Percentiles rank a stretch among this genome's conserved stretches.
phyloP scores from a whole-genome alignment of 305 asterid species.

The Rubia peregrina region DNA sequence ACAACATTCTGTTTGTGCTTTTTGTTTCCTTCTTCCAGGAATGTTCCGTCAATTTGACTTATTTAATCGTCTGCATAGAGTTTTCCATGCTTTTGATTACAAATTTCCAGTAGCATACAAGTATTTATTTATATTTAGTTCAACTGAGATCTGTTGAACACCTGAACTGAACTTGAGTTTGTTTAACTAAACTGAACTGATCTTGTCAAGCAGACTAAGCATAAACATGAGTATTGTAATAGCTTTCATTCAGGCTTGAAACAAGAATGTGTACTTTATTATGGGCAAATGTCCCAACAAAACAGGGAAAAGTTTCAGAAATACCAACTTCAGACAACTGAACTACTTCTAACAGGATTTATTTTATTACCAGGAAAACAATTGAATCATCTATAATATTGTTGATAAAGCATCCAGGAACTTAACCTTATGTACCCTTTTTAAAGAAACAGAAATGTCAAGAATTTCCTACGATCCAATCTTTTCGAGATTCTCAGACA shows the following conservation, averaged over 20 bases:
- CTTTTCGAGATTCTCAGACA: constrained; percentile 76
- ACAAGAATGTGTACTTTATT: constrained; percentile 8
- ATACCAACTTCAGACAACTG: background rate
- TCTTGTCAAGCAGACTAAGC: too few species aligned
- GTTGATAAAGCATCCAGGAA: constrained; percentile 3
- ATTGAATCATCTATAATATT: constrained; percentile 5
- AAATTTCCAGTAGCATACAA: too few species aligned
- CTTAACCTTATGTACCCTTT: constrained; percentile 7
- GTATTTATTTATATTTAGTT: too few species aligned
- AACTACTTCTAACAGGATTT: background rate
- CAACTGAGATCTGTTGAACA: too few species aligned
- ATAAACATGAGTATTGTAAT: background rate
- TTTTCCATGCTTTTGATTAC: too few species aligned
- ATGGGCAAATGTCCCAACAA: background rate
- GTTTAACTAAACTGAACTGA: too few species aligned
- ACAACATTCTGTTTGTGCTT: background rate
- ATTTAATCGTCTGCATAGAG: too few species aligned
- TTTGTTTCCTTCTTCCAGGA: background rate
- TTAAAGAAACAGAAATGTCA: constrained; percentile 3
- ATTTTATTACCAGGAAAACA: background rate
- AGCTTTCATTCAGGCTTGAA: too few species aligned
- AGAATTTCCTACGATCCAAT: constrained; percentile 38
- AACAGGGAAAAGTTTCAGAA: background rate
- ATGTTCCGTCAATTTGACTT: too few species aligned
- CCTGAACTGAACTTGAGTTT: too few species aligned